These are phyloP conservation scores for Jatropha podagrica DNA, from an alignment of 441 rosid genomes.

Conservation along the genomic window DNA sequence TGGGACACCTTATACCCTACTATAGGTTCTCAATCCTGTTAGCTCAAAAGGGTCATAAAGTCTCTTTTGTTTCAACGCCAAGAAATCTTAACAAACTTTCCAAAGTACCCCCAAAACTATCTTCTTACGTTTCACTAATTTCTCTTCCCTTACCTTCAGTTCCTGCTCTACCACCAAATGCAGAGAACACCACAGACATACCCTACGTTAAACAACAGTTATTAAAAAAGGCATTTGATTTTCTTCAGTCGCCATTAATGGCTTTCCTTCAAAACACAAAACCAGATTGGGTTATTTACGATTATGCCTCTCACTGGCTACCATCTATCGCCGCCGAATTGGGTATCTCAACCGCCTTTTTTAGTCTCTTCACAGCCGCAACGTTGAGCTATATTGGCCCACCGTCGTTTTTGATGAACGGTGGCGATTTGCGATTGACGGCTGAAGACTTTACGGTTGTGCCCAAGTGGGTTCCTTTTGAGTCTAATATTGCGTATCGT, in stretches of 20 bases:
- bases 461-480: constrained; percentile 63
- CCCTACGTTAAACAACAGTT: constrained; percentile 36
- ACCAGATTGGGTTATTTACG: constrained; percentile 45
- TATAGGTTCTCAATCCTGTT: constrained; percentile 33
- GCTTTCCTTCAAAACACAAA: constrained; percentile 22
- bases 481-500: constrained; percentile 43
- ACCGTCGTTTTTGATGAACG: constrained; percentile 10
- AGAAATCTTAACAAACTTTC: constrained; percentile 33
- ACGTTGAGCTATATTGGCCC: constrained; percentile 33
- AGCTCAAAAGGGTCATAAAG: constrained; percentile 34
- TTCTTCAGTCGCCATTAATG: constrained; percentile 25
- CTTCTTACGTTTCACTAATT: constrained; percentile 24
- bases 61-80: constrained; percentile 43
- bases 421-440: constrained; percentile 11
- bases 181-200: constrained; percentile 37
- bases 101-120: constrained; percentile 21
- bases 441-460: constrained; percentile 58
- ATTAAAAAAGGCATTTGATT: constrained; percentile 39
- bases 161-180: constrained; percentile 31
- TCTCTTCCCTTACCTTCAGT: constrained; percentile 34
- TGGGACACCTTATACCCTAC: constrained; percentile 46
- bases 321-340: constrained; percentile 28
- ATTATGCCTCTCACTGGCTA: constrained; percentile 47
- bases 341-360: constrained; percentile 30
- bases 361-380: constrained; percentile 40